A percentile compares a stretch with the other conserved stretches of the same genome.
phyloP scores from a whole-genome alignment of 1,139 yeast genomes.

The Pichia sp. region DNA sequence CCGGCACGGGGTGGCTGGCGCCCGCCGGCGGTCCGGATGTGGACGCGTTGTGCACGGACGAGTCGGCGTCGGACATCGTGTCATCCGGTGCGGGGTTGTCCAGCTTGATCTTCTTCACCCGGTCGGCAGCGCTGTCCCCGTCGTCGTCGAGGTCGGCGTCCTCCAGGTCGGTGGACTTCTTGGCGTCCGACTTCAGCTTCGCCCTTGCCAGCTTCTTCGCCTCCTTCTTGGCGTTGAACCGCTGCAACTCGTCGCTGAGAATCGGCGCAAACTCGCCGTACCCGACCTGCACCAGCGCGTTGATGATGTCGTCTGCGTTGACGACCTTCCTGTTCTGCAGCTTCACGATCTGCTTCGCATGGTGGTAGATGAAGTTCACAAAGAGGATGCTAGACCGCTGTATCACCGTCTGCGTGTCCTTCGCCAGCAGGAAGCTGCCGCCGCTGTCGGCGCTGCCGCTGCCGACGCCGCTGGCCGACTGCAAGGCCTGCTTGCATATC shows the following conservation, averaged over 20 bases:
- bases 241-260: conserved; percentile 46
- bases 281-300: conserved; percentile 54
- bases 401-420: conserved; percentile 61
- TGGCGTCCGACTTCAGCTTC: conserved; percentile 2
- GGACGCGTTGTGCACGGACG: background rate
- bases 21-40: no score
- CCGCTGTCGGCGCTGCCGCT: conserved; percentile 1
- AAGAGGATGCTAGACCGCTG: conserved; percentile 73
- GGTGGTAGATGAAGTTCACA: conserved; percentile 60
- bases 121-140: background rate
- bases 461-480: background rate
- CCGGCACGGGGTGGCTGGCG: background rate
- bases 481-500: conserved; percentile 48
- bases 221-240: conserved; percentile 40
- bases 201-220: conserved; percentile 37
- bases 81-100: background rate
- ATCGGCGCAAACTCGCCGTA: conserved; percentile 52
- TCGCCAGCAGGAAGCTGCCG: conserved; percentile 40
- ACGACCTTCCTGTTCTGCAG: conserved; percentile 55
- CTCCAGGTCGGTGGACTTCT: background rate
- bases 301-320: conserved; percentile 59
- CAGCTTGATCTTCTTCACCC: background rate
- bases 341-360: conserved; percentile 55
- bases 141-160: conserved; percentile 10
- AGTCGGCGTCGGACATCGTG: conserved; percentile 1